A percentile compares a stretch with the other conserved stretches of the same genome.
Evolutionary conservation across 192 early-diverging fungal genomes (phyloP).

Genomic region (Umbelopsis ramanniana): DNA sequence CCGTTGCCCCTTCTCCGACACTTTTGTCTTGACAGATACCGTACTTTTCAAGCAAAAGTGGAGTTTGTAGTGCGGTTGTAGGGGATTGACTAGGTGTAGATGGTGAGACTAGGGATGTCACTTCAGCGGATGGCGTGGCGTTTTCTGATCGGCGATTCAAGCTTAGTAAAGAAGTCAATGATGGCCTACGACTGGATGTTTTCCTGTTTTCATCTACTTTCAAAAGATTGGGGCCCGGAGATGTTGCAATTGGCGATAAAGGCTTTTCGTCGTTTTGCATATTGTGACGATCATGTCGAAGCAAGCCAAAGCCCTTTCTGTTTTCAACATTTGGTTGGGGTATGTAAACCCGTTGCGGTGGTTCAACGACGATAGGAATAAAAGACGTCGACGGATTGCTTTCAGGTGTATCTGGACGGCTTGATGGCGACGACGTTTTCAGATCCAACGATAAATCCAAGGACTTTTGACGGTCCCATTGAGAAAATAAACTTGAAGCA

Average conservation of each 20-base stretch:
- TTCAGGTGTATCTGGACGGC: background rate
- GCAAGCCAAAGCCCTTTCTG: background rate
- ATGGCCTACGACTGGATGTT: background rate
- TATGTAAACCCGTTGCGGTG: conserved; percentile 9
- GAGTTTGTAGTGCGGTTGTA: background rate
- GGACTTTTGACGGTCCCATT: background rate
- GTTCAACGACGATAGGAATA: conserved; percentile 3
- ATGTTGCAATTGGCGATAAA: background rate
- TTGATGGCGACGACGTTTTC: background rate
- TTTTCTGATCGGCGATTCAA: background rate
- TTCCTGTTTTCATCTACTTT: background rate
- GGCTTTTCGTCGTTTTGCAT: background rate
- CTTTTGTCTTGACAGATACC: conserved; percentile 27
- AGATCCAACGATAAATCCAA: conserved; percentile 12
- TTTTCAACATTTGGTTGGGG: background rate
- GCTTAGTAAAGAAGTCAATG: background rate
- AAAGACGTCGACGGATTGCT: background rate
- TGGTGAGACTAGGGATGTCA: background rate
- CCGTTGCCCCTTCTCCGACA: conserved; percentile 88
- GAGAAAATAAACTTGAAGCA: conserved; percentile 5
- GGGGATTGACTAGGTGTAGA: background rate
- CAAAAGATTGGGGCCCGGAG: background rate
- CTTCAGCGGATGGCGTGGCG: background rate
- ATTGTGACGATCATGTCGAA: conserved; percentile 9
- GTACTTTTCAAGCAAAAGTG: conserved; percentile 31